Evolutionary conservation across 73 alveolate genomes (phyloP), one percentile per base, ranked within the genome.

Genomic region (Tetrahymena elliotti): DNA sequence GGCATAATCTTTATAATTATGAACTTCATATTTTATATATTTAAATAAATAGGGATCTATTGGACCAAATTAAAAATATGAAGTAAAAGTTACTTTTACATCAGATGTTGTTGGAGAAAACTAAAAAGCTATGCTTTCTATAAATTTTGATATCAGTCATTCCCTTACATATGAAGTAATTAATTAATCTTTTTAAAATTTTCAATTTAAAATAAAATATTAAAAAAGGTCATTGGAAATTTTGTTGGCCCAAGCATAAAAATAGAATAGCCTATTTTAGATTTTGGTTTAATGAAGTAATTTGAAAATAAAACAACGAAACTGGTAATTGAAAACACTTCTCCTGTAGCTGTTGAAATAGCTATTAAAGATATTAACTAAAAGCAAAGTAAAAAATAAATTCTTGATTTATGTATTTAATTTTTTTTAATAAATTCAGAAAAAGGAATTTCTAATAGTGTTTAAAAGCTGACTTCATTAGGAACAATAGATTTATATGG

Each of bases 121-220:
- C 83, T 84, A 84, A 83, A 53, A 68, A 97, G 97, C 84, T 83
- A 96, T 52, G 95, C 95, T 83, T 40, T 41, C 35, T 84, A 96
- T 47, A 97, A 95, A 47, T 95, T 97, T 52, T 94, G 96, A 93
- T 96, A 97, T 93, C 97, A 97, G 52, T 83, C 96, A 16, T 97
- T 97, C 33, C 37, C 96, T 68, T 82, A 96, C 84, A 94, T 96
- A 84, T 84, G 93, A 35, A 53, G 95, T 35, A 93, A 47, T 47
- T n/a, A n/a, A n/a, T n/a, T n/a, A n/a, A n/a, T n/a, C n/a, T n/a
- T n/a, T n/a, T n/a, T n/a, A n/a, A n/a, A n/a, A n/a, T n/a, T n/a
- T n/a, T n/a, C n/a, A n/a, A n/a, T n/a, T n/a, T n/a, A n/a, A n/a
- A n/a, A n/a, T n/a, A n/a, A n/a, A n/a, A n/a, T n/a, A n/a, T n/a